Conservation (phyloP, 495 filamentous ascomycete genomes). For the Lophium mytilinum region DNA sequence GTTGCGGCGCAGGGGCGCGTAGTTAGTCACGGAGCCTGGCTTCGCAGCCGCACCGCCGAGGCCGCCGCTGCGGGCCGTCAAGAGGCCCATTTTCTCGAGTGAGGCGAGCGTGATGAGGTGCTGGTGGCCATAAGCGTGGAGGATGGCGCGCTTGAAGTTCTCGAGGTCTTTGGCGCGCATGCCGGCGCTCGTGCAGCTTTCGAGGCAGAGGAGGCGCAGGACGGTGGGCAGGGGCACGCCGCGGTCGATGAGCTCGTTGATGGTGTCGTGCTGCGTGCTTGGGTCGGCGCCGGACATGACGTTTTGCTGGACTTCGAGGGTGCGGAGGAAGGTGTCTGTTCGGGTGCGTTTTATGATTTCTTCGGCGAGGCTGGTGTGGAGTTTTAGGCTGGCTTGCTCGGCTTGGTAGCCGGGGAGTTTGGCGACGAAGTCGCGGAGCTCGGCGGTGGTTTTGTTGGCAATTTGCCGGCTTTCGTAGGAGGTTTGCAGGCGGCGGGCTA, state of each 20-base stretch:
- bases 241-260: slow-evolving; percentile 88
- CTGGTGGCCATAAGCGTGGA: slow-evolving; percentile 92
- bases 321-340: slow-evolving; percentile 76
- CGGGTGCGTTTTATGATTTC: slow-evolving; percentile 89
- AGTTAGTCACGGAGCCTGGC: slow-evolving; percentile 69
- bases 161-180: slow-evolving; percentile 83
- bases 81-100: slow-evolving; percentile 76
- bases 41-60: slow-evolving; percentile 24
- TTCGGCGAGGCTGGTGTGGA: slow-evolving; percentile 86
- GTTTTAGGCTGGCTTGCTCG: slow-evolving; percentile 83
- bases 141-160: slow-evolving; percentile 73
- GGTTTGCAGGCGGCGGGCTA: slow-evolving; percentile 76
- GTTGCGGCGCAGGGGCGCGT: slow-evolving; percentile 73
- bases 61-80: slow-evolving; percentile 57
- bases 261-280: slow-evolving; percentile 74
- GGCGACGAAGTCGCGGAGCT: slow-evolving; percentile 85
- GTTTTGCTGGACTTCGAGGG: slow-evolving; percentile 92
- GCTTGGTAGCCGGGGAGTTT: slow-evolving; percentile 87
- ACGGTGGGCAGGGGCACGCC: slow-evolving; percentile 69
- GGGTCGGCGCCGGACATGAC: slow-evolving; percentile 87
- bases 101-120: slow-evolving; percentile 83
- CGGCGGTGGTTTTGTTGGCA: slow-evolving; percentile 74
- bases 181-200: slow-evolving; percentile 82
- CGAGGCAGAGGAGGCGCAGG: slow-evolving; percentile 79
- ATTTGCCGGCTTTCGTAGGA: slow-evolving; percentile 82